phyloP scores from a whole-genome alignment of 2,329 filamentous ascomycete genomes.

The Sporothrix schenckii region DNA sequence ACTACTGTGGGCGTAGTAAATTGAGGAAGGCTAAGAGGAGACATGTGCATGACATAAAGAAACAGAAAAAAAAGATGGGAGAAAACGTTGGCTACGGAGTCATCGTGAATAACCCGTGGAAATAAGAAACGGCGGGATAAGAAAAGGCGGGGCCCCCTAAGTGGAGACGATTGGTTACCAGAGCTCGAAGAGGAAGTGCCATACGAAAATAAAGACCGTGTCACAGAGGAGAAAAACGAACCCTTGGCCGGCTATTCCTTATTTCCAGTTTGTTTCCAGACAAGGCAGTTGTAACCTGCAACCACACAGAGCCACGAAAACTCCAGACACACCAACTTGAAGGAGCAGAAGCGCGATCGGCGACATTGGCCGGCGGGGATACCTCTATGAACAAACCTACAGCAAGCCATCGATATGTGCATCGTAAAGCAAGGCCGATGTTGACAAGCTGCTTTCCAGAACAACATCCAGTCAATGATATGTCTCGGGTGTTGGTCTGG shows the following conservation, averaged over 20 bases:
- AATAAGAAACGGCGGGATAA: slow-evolving; percentile 20
- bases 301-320: neutral
- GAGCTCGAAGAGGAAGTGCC: neutral
- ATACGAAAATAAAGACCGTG: slow-evolving; percentile 2
- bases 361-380: neutral
- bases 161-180: neutral
- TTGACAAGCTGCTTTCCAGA: neutral
- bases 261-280: neutral
- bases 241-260: neutral
- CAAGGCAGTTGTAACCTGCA: slow-evolving; percentile 16
- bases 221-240: too few relatives aligned
- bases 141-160: neutral
- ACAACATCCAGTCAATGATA: neutral
- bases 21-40: neutral
- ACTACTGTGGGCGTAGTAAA: too few relatives aligned
- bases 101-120: slow-evolving; percentile 17
- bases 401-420: neutral
- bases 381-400: neutral
- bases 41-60: neutral
- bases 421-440: neutral
- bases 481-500: neutral
- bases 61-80: neutral
- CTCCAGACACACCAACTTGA: neutral
- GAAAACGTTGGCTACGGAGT: neutral
- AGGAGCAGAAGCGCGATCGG: neutral